Percentiles rank a stretch among this genome's conserved stretches.
Evolutionary conservation across 192 early-diverging fungal genomes (phyloP).

Genomic region (Umbelopsis sp.): DNA sequence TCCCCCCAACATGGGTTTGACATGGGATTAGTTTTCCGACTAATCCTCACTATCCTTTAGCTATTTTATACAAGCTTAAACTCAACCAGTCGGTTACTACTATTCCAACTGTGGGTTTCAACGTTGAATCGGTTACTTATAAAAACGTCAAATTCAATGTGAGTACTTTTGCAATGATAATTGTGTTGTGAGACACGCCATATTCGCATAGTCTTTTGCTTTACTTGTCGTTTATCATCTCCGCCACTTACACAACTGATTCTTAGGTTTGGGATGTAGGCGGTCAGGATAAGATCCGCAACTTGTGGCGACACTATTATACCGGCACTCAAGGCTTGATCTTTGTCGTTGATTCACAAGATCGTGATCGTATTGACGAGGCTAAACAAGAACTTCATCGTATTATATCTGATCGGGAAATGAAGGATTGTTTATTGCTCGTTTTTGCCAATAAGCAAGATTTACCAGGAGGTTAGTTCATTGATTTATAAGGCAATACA

Average conservation of each 20-base stretch:
- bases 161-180: constrained; percentile 3
- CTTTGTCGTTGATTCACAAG: constrained; percentile 88
- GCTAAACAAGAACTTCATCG: constrained; percentile 82
- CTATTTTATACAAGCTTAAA: constrained; percentile 98
- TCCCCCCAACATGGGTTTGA: background rate
- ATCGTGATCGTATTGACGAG: constrained; percentile 86
- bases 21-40: background rate
- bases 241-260: background rate
- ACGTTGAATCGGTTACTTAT: constrained; percentile 85
- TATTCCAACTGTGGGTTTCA: constrained; percentile 96
- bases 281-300: constrained; percentile 91
- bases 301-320: constrained; percentile 86
- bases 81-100: constrained; percentile 98
- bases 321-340: constrained; percentile 84
- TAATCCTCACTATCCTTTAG: constrained; percentile 23
- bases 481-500: background rate
- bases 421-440: constrained; percentile 80
- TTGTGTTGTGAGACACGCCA: background rate
- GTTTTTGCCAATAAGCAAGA: constrained; percentile 65
- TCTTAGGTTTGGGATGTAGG: constrained; percentile 69
- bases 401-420: constrained; percentile 81
- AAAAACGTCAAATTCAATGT: constrained; percentile 63
- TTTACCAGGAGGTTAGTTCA: constrained; percentile 24
- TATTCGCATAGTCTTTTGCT: background rate
- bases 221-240: too few relatives aligned